phyloP scores from a whole-genome alignment of 345 rosid species.

The Kernera saxatilis region DNA sequence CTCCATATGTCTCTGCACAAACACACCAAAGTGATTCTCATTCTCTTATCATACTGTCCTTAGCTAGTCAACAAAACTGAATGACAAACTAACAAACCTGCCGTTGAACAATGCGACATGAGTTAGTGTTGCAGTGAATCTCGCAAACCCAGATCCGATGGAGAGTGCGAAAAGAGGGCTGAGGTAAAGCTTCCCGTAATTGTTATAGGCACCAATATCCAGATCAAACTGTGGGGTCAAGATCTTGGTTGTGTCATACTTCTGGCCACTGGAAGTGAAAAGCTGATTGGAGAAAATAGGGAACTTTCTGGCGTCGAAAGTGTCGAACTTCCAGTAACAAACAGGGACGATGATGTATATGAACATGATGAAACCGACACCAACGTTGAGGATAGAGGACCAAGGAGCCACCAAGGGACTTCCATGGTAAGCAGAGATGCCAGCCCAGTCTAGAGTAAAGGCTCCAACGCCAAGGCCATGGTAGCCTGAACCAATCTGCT shows the following conservation, averaged over 20 bases:
- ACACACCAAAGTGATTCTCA: conserved; percentile 7
- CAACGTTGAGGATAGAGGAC: conserved; percentile 84
- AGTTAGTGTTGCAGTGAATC: conserved; percentile 89
- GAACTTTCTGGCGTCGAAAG: conserved; percentile 79
- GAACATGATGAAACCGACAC: conserved; percentile 87
- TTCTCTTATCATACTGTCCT: not conserved
- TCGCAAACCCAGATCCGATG: conserved; percentile 97
- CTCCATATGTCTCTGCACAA: conserved; percentile 67
- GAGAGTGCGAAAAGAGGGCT: conserved; percentile 96
- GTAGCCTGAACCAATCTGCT: conserved; percentile 94
- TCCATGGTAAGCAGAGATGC: conserved; percentile 98
- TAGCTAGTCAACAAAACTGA: not conserved
- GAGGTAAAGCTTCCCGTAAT: conserved; percentile 83
- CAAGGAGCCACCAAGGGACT: conserved; percentile 94
- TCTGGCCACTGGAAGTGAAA: conserved; percentile 63
- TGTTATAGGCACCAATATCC: conserved; percentile 56
- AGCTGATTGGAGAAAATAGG: conserved; percentile 91
- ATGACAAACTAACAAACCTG: conserved; percentile 42
- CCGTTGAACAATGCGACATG: conserved; percentile 98
- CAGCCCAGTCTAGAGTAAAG: conserved; percentile 97
- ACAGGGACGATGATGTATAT: conserved; percentile 84
- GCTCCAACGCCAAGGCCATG: conserved; percentile 96
- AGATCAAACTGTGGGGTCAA: conserved; percentile 65
- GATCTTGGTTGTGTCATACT: conserved; percentile 82
- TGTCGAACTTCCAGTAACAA: conserved; percentile 91